These are phyloP conservation scores for Sclerotinia borealis DNA, from an alignment of 2,329 filamentous ascomycete genomes.

Conservation along the genomic window DNA sequence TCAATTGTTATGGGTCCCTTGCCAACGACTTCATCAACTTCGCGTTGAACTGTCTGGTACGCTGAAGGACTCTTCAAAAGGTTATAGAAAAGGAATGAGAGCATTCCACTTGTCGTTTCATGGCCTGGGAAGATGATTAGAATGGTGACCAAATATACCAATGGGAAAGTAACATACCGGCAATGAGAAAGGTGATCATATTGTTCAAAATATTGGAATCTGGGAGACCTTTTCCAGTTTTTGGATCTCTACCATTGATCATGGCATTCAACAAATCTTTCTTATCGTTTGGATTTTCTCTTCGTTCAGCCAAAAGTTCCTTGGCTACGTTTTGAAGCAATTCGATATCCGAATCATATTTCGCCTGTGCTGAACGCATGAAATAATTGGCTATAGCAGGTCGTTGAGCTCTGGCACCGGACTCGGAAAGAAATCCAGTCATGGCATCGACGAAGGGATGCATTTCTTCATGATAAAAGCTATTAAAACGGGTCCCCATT, in stretches of 20 bases:
- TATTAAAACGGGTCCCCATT: slow-evolving; percentile 74
- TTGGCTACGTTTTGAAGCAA: slow-evolving; percentile 27
- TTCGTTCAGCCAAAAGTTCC: slow-evolving; percentile 55
- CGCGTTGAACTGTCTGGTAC: slow-evolving; percentile 42
- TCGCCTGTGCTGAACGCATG: slow-evolving; percentile 38
- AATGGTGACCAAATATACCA: slow-evolving; percentile 38
- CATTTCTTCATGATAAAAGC: slow-evolving; percentile 61
- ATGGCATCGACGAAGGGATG: slow-evolving; percentile 68
- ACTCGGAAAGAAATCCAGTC: slow-evolving; percentile 55
- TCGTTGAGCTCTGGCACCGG: slow-evolving; percentile 44
- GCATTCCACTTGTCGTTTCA: slow-evolving; percentile 57
- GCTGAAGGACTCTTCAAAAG: slow-evolving; percentile 45
- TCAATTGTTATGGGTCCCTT: slow-evolving; percentile 39
- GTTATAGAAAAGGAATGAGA: slow-evolving; percentile 47
- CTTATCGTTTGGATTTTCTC: slow-evolving; percentile 48
- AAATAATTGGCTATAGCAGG: slow-evolving; percentile 42
- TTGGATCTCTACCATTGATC: slow-evolving; percentile 60
- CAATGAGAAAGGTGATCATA: slow-evolving; percentile 64
- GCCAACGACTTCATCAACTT: slow-evolving; percentile 49
- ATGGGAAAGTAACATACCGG: slow-evolving; percentile 33
- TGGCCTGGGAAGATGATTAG: slow-evolving; percentile 41
- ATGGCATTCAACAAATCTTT: slow-evolving; percentile 67
- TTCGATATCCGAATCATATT: slow-evolving; percentile 50
- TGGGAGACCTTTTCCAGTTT: slow-evolving; percentile 58
- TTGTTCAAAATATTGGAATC: slow-evolving; percentile 62